A percentile compares a stretch with the other conserved stretches of the same genome.
Conservation (phyloP, 179 eudicot species). For the Gypsophila paniculata region DNA sequence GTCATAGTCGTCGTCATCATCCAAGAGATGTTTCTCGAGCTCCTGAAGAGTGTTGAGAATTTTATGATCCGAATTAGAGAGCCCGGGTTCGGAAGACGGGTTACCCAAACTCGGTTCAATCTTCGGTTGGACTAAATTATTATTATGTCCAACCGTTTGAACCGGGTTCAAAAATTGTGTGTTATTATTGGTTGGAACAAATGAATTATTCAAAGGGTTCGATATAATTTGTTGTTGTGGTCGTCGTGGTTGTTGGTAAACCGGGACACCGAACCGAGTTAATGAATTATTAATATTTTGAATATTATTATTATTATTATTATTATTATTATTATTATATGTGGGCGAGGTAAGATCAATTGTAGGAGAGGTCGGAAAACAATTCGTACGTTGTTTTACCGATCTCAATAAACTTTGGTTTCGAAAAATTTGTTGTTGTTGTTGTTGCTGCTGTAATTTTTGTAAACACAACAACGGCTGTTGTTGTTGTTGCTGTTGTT, state of each 20-base stretch:
- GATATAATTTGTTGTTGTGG: conserved; percentile 16
- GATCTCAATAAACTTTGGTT: conserved; percentile 37
- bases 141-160: not conserved
- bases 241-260: conserved; percentile 32
- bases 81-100: not conserved
- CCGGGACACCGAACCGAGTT: conserved; percentile 37
- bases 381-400: conserved; percentile 48
- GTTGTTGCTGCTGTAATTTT: conserved; percentile 20
- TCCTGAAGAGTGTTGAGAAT: conserved; percentile 52
- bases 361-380: conserved; percentile 34
- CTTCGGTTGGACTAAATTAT: not conserved
- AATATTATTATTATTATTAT: conserved; percentile 7
- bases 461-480: conserved; percentile 24
- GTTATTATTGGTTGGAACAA: conserved; percentile 1
- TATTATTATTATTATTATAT: too few species aligned
- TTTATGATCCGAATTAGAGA: conserved; percentile 21
- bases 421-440: conserved; percentile 11
- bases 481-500: conserved; percentile 24
- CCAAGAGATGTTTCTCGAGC: conserved; percentile 72
- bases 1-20: conserved; percentile 53
- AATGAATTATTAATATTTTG: conserved; percentile 9
- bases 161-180: conserved; percentile 20
- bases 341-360: conserved; percentile 32
- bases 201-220: not conserved
- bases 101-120: not conserved